A percentile compares a stretch with the other conserved stretches of the same genome.
Evolutionary conservation across 352 stramenopile species (phyloP).

Genomic region (Globisporangium paroecandrum): DNA sequence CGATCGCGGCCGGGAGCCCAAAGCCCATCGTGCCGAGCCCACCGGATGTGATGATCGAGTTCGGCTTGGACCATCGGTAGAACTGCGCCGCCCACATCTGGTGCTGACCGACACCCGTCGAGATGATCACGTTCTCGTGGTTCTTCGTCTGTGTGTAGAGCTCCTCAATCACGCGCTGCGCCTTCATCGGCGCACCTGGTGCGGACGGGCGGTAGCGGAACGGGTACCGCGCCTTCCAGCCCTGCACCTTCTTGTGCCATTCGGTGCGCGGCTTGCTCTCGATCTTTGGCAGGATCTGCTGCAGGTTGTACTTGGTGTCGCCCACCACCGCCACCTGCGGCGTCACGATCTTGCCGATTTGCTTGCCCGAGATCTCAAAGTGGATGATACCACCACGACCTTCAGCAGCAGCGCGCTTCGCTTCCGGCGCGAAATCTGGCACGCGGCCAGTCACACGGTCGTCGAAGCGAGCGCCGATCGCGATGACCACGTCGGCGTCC

Average conservation of each 20-base stretch:
- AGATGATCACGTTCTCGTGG: constrained; percentile 90
- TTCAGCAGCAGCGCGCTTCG: constrained; percentile 86
- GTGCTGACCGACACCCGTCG: constrained; percentile 95
- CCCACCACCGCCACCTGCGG: constrained; percentile 73
- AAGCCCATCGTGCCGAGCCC: constrained; percentile 96
- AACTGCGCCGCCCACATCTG: constrained; percentile 97
- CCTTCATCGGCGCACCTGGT: constrained; percentile 84
- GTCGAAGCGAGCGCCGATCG: constrained; percentile 94
- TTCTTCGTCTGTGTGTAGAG: constrained; percentile 93
- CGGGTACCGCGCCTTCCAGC: constrained; percentile 91
- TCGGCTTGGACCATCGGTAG: constrained; percentile 93
- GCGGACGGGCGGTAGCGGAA: constrained; percentile 86
- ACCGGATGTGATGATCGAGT: constrained; percentile 92
- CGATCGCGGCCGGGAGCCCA: constrained; percentile 91
- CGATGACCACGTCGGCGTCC: constrained; percentile 93
- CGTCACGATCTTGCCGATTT: constrained; percentile 84
- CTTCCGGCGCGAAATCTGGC: constrained; percentile 91
- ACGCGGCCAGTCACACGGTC: constrained; percentile 95
- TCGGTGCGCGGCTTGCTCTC: constrained; percentile 80
- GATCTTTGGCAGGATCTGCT: constrained; percentile 83
- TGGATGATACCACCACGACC: constrained; percentile 94
- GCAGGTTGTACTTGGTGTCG: constrained; percentile 90
- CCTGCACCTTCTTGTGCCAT: constrained; percentile 91
- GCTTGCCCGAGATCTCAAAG: constrained; percentile 92
- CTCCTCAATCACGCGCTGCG: constrained; percentile 92